phyloP scores from a whole-genome alignment of 2,329 filamentous ascomycete genomes.

The Botryosphaeria dothidea region DNA sequence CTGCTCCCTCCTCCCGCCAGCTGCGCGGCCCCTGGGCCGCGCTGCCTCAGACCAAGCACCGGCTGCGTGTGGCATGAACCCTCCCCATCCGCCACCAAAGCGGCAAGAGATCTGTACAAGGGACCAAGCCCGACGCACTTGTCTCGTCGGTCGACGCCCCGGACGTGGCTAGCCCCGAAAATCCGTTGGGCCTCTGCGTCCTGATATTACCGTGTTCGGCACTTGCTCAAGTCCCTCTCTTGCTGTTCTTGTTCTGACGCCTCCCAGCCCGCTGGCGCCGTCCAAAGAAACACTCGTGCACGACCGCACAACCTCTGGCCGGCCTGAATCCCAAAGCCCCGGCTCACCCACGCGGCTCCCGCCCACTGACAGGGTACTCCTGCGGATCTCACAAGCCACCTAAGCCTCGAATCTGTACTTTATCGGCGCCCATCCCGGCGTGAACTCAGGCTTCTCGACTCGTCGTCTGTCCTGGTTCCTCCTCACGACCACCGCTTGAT shows the following conservation, averaged over 20 bases:
- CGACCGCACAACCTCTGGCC: neutral
- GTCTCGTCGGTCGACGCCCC: neutral
- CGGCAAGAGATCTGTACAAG: neutral
- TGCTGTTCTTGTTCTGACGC: neutral
- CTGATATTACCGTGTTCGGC: constrained; percentile 7
- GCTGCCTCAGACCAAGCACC: neutral
- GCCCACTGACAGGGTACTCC: neutral
- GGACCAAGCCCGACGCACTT: neutral
- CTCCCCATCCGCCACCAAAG: neutral
- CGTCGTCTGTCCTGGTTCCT: neutral
- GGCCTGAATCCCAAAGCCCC: neutral
- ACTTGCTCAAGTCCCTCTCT: neutral
- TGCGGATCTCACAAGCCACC: neutral
- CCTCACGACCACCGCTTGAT: neutral
- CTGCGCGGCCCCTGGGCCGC: neutral
- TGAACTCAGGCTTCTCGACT: neutral
- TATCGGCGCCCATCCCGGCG: neutral
- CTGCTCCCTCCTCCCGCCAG: neutral
- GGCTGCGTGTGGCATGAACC: neutral
- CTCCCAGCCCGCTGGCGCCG: neutral
- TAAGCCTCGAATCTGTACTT: neutral
- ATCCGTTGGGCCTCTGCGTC: constrained; percentile 11
- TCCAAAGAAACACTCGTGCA: neutral
- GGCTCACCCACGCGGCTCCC: neutral
- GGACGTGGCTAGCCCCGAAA: neutral